Evolutionary conservation across 2,329 filamentous ascomycete genomes (phyloP).

Genomic region (Penicillium psychrosexuale): DNA sequence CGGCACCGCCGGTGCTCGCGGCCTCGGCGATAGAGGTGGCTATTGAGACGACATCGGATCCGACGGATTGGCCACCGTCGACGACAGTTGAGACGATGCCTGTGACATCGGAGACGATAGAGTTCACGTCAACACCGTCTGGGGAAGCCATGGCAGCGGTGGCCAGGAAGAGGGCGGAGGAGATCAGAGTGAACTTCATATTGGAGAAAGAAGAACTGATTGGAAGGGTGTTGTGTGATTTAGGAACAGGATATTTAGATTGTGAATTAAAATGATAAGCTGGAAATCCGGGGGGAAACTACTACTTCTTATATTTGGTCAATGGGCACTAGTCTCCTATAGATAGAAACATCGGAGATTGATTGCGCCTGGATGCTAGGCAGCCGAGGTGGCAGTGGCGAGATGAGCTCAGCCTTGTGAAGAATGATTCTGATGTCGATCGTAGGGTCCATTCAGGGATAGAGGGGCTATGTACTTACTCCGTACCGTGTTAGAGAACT

Average conservation of each 20-base stretch:
- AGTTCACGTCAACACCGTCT: conserved; percentile 14
- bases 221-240: background rate
- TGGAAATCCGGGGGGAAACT: conserved; percentile 2
- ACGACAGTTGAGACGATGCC: background rate
- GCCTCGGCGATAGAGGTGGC: conserved; percentile 11
- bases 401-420: conserved; percentile 14
- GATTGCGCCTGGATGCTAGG: background rate
- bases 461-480: background rate
- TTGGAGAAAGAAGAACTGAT: conserved; percentile 2
- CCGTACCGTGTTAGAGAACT: background rate
- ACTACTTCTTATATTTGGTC: conserved; percentile 2
- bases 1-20: conserved; percentile 14
- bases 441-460: conserved; percentile 1
- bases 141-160: conserved; percentile 21
- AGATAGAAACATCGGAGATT: conserved; percentile 12
- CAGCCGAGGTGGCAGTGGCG: conserved; percentile 13
- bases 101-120: conserved; percentile 15
- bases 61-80: conserved; percentile 8
- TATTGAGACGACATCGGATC: conserved; percentile 12
- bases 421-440: conserved; percentile 7
- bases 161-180: conserved; percentile 26
- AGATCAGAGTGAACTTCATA: conserved; percentile 30
- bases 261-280: background rate
- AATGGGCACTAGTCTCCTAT: conserved; percentile 4
- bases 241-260: background rate